A percentile compares a stretch with the other conserved stretches of the same genome.
These are phyloP conservation scores for Syncephalastrum racemosum DNA, from an alignment of 371 early-diverging fungal genomes.

Conservation along the genomic window DNA sequence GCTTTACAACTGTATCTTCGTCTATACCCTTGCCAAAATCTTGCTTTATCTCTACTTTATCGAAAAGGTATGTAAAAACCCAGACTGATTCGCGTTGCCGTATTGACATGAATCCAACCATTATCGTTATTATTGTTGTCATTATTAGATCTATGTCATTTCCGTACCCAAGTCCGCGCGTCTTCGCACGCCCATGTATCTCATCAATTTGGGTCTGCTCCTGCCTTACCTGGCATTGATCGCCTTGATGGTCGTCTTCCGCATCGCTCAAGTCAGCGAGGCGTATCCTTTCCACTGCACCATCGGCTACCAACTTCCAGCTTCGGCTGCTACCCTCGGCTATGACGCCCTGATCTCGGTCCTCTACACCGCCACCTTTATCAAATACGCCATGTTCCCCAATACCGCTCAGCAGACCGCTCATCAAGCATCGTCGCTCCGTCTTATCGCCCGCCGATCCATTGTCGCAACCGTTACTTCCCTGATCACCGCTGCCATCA, in stretches of 20 bases:
- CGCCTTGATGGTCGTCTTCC: conserved; percentile 33
- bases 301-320: conserved; percentile 39
- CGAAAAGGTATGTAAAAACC: conserved; percentile 48
- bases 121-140: no score
- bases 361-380: conserved; percentile 37
- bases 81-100: background rate
- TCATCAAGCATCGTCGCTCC: conserved; percentile 25
- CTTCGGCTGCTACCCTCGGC: conserved; percentile 33
- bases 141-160: conserved; percentile 24
- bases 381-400: conserved; percentile 33
- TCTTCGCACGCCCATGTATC: conserved; percentile 26
- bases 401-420: conserved; percentile 24
- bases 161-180: conserved; percentile 24
- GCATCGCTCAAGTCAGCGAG: conserved; percentile 20
- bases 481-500: conserved; percentile 28
- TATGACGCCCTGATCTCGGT: conserved; percentile 43
- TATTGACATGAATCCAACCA: conserved; percentile 14
- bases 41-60: conserved; percentile 53
- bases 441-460: conserved; percentile 42
- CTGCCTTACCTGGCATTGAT: conserved; percentile 39
- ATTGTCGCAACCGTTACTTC: conserved; percentile 38
- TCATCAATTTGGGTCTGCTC: conserved; percentile 32
- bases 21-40: conserved; percentile 47
- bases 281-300: conserved; percentile 35
- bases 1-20: conserved; percentile 36